phyloP scores from a whole-genome alignment of 805 yeast species.

The Candida cerambycidarum region DNA sequence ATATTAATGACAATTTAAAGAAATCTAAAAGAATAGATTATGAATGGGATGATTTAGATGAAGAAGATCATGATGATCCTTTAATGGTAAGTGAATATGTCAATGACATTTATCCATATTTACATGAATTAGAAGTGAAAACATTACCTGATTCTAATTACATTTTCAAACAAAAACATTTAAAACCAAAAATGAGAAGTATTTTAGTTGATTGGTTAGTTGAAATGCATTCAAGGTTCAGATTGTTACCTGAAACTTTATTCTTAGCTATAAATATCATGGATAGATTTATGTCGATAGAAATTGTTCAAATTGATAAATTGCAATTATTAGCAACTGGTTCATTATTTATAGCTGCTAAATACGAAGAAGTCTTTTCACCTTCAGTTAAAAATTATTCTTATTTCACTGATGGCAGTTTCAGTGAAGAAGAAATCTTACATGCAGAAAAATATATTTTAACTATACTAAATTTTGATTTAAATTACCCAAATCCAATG shows the following conservation, averaged over 20 bases:
- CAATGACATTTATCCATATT: constrained; percentile 77
- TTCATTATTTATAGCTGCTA: constrained; percentile 83
- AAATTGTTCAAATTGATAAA: constrained; percentile 72
- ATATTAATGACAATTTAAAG: constrained; percentile 27
- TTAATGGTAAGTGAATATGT: constrained; percentile 93
- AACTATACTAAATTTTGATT: constrained; percentile 67
- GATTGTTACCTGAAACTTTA: constrained; percentile 82
- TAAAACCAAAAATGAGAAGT: constrained; percentile 81
- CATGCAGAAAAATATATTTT: constrained; percentile 80
- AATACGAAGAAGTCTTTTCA: constrained; percentile 86
- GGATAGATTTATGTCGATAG: constrained; percentile 82
- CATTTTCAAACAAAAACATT: constrained; percentile 58
- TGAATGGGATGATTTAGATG: constrained; percentile 73
- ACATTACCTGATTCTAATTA: constrained; percentile 76
- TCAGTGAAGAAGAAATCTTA: constrained; percentile 74
- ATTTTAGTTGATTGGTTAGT: constrained; percentile 93
- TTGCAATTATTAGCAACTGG: constrained; percentile 86
- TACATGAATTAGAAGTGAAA: constrained; percentile 67
- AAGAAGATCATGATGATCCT: constrained; percentile 66
- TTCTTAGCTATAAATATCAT: constrained; percentile 79
- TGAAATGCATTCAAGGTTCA: constrained; percentile 81
- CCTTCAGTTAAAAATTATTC: constrained; percentile 87
- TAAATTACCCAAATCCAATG: constrained; percentile 87
- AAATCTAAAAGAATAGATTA: constrained; percentile 43
- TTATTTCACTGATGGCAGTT: constrained; percentile 84